Base-by-base conservation (phyloP, 768 basidiomycete genomes). In the Trametes punicea region DNA sequence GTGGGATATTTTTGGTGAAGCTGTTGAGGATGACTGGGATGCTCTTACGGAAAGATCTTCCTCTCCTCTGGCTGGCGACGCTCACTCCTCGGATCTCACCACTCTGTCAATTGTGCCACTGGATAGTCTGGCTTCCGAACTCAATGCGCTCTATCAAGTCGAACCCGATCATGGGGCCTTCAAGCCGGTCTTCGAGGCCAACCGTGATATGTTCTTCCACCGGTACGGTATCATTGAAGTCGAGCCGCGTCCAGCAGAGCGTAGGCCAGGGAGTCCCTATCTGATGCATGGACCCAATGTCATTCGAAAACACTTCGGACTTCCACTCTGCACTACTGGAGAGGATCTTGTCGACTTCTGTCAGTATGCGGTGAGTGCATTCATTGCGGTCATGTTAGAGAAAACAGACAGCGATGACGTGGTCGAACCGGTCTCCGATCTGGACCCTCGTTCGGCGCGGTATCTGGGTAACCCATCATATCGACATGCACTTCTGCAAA, bases 91-190 rank as follows among this genome's bases (percentile, higher is more conserved):
- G n/a, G n/a, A n/a, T n/a, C n/a, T n/a, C n/a, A n/a, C n/a, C n/a
- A n/a, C n/a, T n/a, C n/a, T n/a, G n/a, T n/a, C n/a, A n/a, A n/a
- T n/a, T n/a, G n/a, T n/a, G n/a, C n/a, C n/a, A n/a, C n/a, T n/a
- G n/a, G n/a, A n/a, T n/a, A n/a, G n/a, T 30, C 25, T 47, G n/a
- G 46, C 46, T 47, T 31, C 46, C 27, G 46, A 47, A 47, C 27
- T 47, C 15, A 23, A 33, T 20, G 29, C 27, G 33, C 30, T 47
- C 15, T 33, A 47, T 47, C 46, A 23, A 23, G n/a, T 18, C 16
- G 46, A 47, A 30, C 6, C 46, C 46, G 16, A 18, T n/a, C n/a
- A n/a, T n/a, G n/a, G n/a, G n/a, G 16, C 18, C 46, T 30, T 9
- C 46, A n/a, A n/a, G n/a, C n/a, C 33, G 29, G 29, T 31, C 46